Conservation (phyloP, 2,329 filamentous ascomycete genomes). For the Didymella pomorum region DNA sequence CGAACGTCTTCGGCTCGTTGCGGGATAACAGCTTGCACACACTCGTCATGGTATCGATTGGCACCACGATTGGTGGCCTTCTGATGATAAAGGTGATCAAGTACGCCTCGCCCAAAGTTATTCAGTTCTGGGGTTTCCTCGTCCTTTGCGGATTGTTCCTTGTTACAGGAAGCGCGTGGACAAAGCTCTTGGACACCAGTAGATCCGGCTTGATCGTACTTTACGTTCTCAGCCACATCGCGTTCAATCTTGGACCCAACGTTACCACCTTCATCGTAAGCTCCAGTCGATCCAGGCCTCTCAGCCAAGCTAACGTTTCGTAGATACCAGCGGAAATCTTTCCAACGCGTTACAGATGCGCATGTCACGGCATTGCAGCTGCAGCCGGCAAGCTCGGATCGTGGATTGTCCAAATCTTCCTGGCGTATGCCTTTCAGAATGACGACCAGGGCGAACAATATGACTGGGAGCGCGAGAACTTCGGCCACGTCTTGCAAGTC, state of each 20-base stretch:
- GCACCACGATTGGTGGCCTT: constrained; percentile 41
- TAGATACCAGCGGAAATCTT: constrained; percentile 65
- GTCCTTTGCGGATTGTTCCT: constrained; percentile 44
- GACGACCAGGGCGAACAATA: constrained; percentile 25
- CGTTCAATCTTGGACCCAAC: constrained; percentile 49
- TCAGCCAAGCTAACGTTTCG: constrained; percentile 48
- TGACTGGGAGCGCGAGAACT: constrained; percentile 38
- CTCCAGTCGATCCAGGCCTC: not conserved
- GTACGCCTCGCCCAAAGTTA: constrained; percentile 43
- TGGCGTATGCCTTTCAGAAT: constrained; percentile 43
- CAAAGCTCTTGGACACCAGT: constrained; percentile 34
- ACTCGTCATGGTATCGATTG: constrained; percentile 47
- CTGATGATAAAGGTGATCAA: constrained; percentile 48
- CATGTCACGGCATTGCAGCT: constrained; percentile 63
- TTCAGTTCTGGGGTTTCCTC: constrained; percentile 47
- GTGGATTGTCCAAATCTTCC: constrained; percentile 53
- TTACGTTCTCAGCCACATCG: constrained; percentile 45
- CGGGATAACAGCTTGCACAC: constrained; percentile 42
- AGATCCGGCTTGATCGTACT: constrained; percentile 41
- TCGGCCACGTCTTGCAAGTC: constrained; percentile 43
- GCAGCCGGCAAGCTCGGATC: constrained; percentile 63
- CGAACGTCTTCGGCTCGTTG: constrained; percentile 36
- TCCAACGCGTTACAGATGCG: constrained; percentile 63
- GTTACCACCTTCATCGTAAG: constrained; percentile 49
- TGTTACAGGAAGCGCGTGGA: constrained; percentile 45